These are phyloP conservation scores for Chalara sp. DNA, from an alignment of 2,329 filamentous ascomycete species.

Conservation along the genomic window DNA sequence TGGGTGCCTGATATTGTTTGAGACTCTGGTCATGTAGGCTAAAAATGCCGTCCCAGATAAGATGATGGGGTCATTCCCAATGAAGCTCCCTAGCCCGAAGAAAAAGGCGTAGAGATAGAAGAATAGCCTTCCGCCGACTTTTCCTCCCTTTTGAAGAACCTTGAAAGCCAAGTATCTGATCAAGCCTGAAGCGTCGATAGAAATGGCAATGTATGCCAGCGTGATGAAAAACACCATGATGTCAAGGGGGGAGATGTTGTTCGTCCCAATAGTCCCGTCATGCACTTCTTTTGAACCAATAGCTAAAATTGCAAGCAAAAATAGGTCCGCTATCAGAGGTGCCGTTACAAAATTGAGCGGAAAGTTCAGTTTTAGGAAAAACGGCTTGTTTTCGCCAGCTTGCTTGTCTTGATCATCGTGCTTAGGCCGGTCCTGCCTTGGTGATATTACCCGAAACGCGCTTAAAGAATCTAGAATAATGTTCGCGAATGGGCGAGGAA, in stretches of 20 bases:
- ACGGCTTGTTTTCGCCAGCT: constrained; percentile 25
- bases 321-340: constrained; percentile 63
- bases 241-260: constrained; percentile 62
- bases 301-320: constrained; percentile 61
- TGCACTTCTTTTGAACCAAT: constrained; percentile 61
- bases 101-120: constrained; percentile 71
- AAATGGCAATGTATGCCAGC: constrained; percentile 70
- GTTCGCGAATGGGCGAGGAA: constrained; percentile 46
- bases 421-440: constrained; percentile 25
- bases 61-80: constrained; percentile 72
- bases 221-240: constrained; percentile 73
- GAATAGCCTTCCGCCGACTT: constrained; percentile 61
- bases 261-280: constrained; percentile 59
- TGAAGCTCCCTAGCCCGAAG: constrained; percentile 58
- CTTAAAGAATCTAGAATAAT: constrained; percentile 37
- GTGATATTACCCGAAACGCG: constrained; percentile 45
- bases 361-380: constrained; percentile 46
- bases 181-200: constrained; percentile 67
- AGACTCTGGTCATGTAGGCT: constrained; percentile 71
- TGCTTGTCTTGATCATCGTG: constrained; percentile 16
- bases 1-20: constrained; percentile 64
- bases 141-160: constrained; percentile 60
- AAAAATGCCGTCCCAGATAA: constrained; percentile 68
- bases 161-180: constrained; percentile 66
- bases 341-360: constrained; percentile 67